Evolutionary conservation across 768 basidiomycete species (phyloP).

Genomic region (Rhodotorula babjevae): DNA sequence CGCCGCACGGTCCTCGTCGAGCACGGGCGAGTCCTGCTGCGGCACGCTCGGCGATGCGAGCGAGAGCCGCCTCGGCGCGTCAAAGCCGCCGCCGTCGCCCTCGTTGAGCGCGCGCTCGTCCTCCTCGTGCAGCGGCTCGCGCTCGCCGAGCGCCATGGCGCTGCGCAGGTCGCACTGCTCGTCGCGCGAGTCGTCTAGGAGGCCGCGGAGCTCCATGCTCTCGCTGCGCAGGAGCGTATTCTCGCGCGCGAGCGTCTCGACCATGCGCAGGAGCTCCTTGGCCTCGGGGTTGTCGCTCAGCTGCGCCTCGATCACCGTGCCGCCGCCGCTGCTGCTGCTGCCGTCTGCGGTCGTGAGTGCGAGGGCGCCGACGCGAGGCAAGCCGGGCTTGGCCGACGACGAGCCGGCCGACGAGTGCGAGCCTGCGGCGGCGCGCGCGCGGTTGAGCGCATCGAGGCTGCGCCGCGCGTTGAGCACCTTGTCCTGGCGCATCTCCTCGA

Average conservation of each 20-base stretch:
- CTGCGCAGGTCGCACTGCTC: conserved; percentile 26
- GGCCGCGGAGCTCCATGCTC: conserved; percentile 36
- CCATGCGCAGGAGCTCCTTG: conserved; percentile 35
- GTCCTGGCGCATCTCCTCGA: conserved; percentile 40
- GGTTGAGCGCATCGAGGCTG: conserved; percentile 29
- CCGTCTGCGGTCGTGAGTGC: too few species aligned
- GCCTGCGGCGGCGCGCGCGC: conserved; percentile 5
- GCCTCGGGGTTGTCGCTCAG: conserved; percentile 21
- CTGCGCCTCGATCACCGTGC: not conserved
- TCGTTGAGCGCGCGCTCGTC: not conserved
- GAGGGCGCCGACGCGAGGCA: not conserved
- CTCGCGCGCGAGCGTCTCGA: conserved; percentile 38
- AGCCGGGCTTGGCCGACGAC: too few species aligned
- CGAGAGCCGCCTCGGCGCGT: not conserved
- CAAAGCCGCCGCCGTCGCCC: not conserved
- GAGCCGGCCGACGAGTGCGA: too few species aligned
- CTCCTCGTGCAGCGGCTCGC: not conserved
- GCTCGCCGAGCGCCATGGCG: conserved; percentile 7
- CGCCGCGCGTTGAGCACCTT: conserved; percentile 29
- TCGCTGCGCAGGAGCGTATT: conserved; percentile 34
- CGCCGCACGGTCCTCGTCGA: too few species aligned
- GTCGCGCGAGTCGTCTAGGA: conserved; percentile 38
- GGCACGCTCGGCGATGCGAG: not conserved
- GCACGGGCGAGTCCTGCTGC: not conserved
- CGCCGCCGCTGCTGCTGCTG: too few species aligned